Evolutionary conservation across 2,329 filamentous ascomycete genomes (phyloP), one percentile per base, ranked within the genome.

Genomic region (Aureobasidium subglaciale): DNA sequence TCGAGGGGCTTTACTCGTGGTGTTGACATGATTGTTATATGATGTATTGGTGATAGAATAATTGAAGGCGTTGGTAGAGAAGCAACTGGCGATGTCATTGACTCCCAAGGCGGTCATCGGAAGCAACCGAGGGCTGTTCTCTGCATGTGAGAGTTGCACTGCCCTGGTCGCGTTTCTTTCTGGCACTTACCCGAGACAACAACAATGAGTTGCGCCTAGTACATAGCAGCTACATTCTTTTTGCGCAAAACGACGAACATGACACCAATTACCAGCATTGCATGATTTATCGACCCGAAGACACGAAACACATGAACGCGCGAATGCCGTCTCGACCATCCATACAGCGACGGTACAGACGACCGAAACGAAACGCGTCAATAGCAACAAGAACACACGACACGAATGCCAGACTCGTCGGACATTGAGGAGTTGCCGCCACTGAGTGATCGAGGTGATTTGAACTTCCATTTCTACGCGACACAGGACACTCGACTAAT

Each of bases 1-100:
- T 87, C 83, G 60, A 88, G 82, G 20, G 85, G 85, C 59, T 84
- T 75, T 57, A 76, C 80, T 60, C 77, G 74, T 55, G 69, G 70
- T 3, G 42, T 45, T 27, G 78, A 61, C 68, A 70, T 70, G 27
- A n/a, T 65, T 34, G 30, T 25, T 42, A 9, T 53, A 15, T 30
- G 22, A 18, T 35, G 42, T 10, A 52, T 20, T 34, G 48, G n/a
- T 29, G 11, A 24, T 24, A 34, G 27, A 27, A 38, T 16, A 29
- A 20, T 45, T 24, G 48, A 40, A 29, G 32, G 46, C 42, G 42
- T 45, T 32, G 42, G 5, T 22, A 45, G 18, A 45, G 27, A 32
- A 32, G 48, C 32, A 18, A 41, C n/a, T 32, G 25, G 37, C 37
- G 35, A 53, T 53, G 49, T 50, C 46, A 50, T 50, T 20, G 46